Conservation (phyloP, 148 eudicot species). For the Bassia scoparia region DNA sequence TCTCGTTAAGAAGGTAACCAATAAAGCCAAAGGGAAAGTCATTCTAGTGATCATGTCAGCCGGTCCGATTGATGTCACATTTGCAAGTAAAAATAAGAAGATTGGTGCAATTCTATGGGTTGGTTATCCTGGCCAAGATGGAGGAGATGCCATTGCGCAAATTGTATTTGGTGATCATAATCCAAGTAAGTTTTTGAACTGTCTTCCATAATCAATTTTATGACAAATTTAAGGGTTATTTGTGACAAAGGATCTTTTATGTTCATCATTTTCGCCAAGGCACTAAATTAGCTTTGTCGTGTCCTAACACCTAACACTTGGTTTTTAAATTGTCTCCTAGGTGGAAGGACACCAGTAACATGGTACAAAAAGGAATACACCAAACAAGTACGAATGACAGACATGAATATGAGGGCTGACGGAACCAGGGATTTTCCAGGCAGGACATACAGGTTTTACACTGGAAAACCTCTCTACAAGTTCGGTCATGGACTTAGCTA, state of each 20-base stretch:
- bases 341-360: slow-evolving; percentile 47
- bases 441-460: slow-evolving; percentile 45
- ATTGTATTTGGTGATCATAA: slow-evolving; percentile 34
- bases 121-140: slow-evolving; percentile 47
- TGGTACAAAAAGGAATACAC: slow-evolving; percentile 35
- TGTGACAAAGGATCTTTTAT: too few species aligned
- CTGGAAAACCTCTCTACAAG: slow-evolving; percentile 21
- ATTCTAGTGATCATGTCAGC: slow-evolving; percentile 41
- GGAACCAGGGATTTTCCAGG: slow-evolving; percentile 32
- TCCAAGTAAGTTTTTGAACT: slow-evolving; percentile 20
- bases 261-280: too few species aligned
- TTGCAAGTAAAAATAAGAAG: slow-evolving; percentile 26
- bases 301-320: too few species aligned
- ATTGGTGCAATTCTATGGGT: slow-evolving; percentile 46
- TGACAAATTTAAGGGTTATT: too few species aligned
- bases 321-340: slow-evolving; percentile 3
- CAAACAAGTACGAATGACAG: slow-evolving; percentile 32
- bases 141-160: slow-evolving; percentile 45
- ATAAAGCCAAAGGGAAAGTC: slow-evolving; percentile 23
- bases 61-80: slow-evolving; percentile 36
- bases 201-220: neutral
- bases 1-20: slow-evolving; percentile 30
- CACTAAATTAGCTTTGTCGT: too few species aligned
- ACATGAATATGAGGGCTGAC: slow-evolving; percentile 44
- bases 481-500: slow-evolving; percentile 47